Percentiles rank a stretch among this genome's conserved stretches.
Conservation (phyloP, 106 monocot species). For the Triglochin maritima region DNA sequence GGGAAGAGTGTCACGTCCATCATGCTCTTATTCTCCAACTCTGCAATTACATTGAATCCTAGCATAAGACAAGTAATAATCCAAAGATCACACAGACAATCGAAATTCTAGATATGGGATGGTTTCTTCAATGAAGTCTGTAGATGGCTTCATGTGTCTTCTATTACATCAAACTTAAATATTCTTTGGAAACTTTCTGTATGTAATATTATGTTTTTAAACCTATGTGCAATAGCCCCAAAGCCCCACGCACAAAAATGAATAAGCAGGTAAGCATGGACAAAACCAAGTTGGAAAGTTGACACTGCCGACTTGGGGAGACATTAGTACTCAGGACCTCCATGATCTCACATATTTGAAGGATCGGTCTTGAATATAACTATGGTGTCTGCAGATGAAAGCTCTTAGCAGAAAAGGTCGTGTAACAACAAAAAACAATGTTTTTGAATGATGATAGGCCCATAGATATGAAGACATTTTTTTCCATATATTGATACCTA, state of each 20-base stretch:
- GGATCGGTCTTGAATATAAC: too few relatives aligned
- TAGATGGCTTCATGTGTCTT: not conserved
- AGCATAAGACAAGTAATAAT: not conserved
- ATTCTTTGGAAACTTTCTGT: not conserved
- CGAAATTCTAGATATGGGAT: not conserved
- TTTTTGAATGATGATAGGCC: not conserved
- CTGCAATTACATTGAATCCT: constrained; percentile 7
- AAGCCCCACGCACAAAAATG: too few relatives aligned
- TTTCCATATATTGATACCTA: not conserved
- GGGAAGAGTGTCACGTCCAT: constrained; percentile 59
- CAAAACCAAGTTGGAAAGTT: too few relatives aligned
- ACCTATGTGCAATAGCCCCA: too few relatives aligned
- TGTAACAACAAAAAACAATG: not conserved
- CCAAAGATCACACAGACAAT: not conserved
- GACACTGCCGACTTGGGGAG: too few relatives aligned
- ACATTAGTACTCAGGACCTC: too few relatives aligned
- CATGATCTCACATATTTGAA: too few relatives aligned
- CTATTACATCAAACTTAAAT: not conserved
- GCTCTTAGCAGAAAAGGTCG: not conserved
- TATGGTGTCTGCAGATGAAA: too few relatives aligned
- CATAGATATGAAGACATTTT: not conserved
- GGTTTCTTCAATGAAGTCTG: not conserved
- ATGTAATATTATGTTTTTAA: not conserved
- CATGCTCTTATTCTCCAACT: constrained; percentile 37
- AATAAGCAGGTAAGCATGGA: too few relatives aligned